phyloP scores from a whole-genome alignment of 129 eudicot species.

The Flaveria linearis region DNA sequence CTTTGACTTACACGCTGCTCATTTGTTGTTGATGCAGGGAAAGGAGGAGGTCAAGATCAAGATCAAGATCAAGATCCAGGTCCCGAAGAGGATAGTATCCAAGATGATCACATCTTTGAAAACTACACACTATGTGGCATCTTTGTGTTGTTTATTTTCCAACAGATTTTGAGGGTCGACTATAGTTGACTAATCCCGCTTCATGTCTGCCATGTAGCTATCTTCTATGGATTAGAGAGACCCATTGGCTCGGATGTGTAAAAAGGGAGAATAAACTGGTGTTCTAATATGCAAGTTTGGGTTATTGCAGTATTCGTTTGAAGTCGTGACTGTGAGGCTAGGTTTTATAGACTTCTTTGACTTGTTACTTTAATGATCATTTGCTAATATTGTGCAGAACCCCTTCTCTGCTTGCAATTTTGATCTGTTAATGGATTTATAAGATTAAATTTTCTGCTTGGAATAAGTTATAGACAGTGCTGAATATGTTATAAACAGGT shows the following conservation, averaged over 20 bases:
- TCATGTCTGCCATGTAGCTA: constrained; percentile 25
- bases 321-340: constrained; percentile 21
- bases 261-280: constrained; percentile 17
- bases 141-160: constrained; percentile 20
- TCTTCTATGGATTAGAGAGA: constrained; percentile 5
- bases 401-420: too few species aligned
- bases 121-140: constrained; percentile 17
- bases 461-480: too few species aligned
- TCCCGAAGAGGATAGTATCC: constrained; percentile 37
- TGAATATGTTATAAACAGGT: too few species aligned
- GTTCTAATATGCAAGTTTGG: constrained; percentile 24
- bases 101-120: constrained; percentile 12
- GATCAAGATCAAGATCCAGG: constrained; percentile 38
- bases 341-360: constrained; percentile 6
- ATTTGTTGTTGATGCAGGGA: constrained; percentile 43
- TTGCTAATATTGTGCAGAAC: too few species aligned
- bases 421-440: too few species aligned
- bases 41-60: constrained; percentile 66
- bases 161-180: neutral
- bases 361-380: neutral
- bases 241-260: constrained; percentile 16
- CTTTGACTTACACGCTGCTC: constrained; percentile 29
- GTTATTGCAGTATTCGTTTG: neutral
- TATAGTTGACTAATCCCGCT: constrained; percentile 8
- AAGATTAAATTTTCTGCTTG: too few species aligned